phyloP scores from a whole-genome alignment of 83 land plant species.

The Diphasiastrum complanatum region DNA sequence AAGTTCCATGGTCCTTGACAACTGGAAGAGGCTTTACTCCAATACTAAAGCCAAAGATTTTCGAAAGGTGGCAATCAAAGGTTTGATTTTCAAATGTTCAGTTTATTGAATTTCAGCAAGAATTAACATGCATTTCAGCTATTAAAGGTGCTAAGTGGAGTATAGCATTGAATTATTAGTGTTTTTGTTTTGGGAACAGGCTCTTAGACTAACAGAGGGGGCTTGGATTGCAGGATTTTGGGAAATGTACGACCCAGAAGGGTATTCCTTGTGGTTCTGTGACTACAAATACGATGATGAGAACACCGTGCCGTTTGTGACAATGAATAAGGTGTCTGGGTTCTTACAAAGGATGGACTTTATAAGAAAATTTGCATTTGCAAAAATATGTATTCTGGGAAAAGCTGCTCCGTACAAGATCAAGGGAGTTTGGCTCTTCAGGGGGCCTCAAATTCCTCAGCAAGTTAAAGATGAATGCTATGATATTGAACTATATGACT shows the following conservation, averaged over 20 bases:
- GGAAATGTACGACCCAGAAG: conserved; percentile 98
- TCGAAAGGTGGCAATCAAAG: conserved; percentile 82
- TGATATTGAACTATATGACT: conserved; percentile 85
- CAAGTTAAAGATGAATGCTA: conserved; percentile 81
- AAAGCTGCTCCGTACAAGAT: conserved; percentile 71
- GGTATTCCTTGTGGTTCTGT: conserved; percentile 97
- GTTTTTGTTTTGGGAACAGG: background rate
- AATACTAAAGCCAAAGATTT: conserved; percentile 90
- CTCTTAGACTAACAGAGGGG: background rate
- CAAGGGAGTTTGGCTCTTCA: conserved; percentile 96
- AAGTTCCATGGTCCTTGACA: conserved; percentile 85
- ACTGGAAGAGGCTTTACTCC: conserved; percentile 95
- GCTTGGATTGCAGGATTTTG: conserved; percentile 63
- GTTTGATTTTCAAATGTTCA: conserved; percentile 20
- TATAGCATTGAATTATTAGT: background rate
- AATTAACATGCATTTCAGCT: background rate
- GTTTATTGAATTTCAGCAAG: background rate
- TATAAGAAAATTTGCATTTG: conserved; percentile 85
- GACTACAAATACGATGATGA: conserved; percentile 95
- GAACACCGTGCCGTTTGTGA: conserved; percentile 85
- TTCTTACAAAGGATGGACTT: conserved; percentile 92
- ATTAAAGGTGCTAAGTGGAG: background rate
- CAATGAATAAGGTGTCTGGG: conserved; percentile 91
- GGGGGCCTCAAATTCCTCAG: conserved; percentile 76
- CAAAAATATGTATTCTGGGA: conserved; percentile 90